Percentiles rank a stretch among this genome's conserved stretches.
phyloP scores from a whole-genome alignment of 2,329 filamentous ascomycete genomes.

The Monosporascus sp. region DNA sequence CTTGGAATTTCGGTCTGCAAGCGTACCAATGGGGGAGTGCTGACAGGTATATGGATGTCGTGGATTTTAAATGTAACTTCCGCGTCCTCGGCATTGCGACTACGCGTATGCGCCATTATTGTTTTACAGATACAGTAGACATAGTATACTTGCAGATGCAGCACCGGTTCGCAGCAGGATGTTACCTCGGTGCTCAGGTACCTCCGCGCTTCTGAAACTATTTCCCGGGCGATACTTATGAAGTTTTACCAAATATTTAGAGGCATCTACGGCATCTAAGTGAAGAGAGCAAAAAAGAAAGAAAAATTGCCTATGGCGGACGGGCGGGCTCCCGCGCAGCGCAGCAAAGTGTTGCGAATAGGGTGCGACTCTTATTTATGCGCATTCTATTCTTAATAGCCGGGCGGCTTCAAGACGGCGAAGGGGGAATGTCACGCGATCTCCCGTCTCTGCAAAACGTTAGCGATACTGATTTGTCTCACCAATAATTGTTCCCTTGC shows the following conservation, averaged over 20 bases:
- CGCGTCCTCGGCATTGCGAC: not conserved
- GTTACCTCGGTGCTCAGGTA: no score
- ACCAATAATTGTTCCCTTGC: not conserved
- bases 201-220: not conserved
- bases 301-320: not conserved
- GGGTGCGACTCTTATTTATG: not conserved
- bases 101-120: not conserved
- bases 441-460: not conserved
- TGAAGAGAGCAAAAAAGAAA: not conserved
- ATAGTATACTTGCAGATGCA: not conserved
- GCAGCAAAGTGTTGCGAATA: not conserved
- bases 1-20: not conserved
- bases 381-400: not conserved
- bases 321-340: not conserved
- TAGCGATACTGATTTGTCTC: not conserved
- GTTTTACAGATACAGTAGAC: not conserved
- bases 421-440: not conserved
- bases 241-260: not conserved
- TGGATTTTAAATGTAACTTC: not conserved
- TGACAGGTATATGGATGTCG: not conserved
- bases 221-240: not conserved
- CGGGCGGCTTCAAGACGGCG: not conserved
- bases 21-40: not conserved
- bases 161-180: not conserved
- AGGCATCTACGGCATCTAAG: not conserved